Base-by-base conservation (phyloP, 257 asterid species). In the Thymus mandschuricus region DNA sequence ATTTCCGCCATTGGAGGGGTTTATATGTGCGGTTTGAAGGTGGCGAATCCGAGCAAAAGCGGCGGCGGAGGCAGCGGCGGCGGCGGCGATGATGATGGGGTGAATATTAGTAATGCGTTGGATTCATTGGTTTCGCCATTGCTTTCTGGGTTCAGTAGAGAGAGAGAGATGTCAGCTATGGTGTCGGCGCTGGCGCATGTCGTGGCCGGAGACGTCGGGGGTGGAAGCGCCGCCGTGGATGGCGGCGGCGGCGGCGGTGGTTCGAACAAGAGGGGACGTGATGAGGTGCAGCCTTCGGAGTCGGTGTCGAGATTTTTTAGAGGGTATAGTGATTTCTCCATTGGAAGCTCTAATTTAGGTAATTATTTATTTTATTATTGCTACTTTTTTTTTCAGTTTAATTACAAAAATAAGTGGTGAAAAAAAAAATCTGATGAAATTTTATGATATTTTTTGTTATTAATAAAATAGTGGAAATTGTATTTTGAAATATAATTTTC, bases 101-200 rank as follows among this genome's bases (percentile, higher is more conserved):
- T 40, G 41, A 10, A 44, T 44, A 59, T 56, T 56, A 62, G 69
- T 30, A 70, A 8, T 56, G 76, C 31, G 54, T 40, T 74, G 79
- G 75, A 71, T 11, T 70, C 81, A 2, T 40, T 83, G 70, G 28
- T 70, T 73, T 70, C 72, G 56, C 78, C 84, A 2, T 60, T 76
- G 81, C 40, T 84, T 61, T 63, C 74, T 35, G 78, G 86, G 64
- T 7, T 84, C 1, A 60, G 34, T 29, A 78, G 93, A 66, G 89
- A 92, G 71, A 74, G 68, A 8, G 98, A 92, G 78, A 87, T 90
- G 87, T 87, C 93, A 4, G 86, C 76, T 0, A 92, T 92, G 88
- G 96, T 92, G 21, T 76, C 86, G 0, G 88, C 88, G 64, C 70
- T 84, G 48, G 70, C 88, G 5, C 84, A 77, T 51, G 98, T 92